Conservation (phyloP, 2,329 filamentous ascomycete genomes). For the Apiospora arundinis region DNA sequence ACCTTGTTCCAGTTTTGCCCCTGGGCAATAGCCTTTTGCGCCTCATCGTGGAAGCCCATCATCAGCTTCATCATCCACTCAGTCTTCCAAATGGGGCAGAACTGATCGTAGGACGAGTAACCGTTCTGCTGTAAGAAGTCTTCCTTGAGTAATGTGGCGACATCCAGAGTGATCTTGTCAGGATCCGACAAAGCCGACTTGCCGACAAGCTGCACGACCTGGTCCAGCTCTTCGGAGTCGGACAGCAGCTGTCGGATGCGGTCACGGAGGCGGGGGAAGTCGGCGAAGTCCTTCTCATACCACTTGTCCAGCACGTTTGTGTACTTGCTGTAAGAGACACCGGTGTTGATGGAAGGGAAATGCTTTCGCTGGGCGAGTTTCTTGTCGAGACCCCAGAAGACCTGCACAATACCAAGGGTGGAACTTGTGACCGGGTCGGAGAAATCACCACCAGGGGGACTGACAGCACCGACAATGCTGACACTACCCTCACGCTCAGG, state of each 20-base stretch:
- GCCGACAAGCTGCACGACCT: conserved; percentile 97
- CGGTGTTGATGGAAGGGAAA: conserved; percentile 98
- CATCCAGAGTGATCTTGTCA: conserved; percentile 97
- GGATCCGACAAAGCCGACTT: conserved; percentile 95
- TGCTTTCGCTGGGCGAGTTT: conserved; percentile 99
- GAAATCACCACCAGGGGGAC: conserved; percentile 97
- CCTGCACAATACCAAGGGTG: conserved; percentile 96
- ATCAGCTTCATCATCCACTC: conserved; percentile 99
- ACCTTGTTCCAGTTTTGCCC: conserved; percentile 94
- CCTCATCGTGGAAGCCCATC: conserved; percentile 97
- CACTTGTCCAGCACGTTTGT: conserved; percentile 85
- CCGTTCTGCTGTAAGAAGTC: conserved; percentile 99
- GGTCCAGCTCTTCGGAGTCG: conserved; percentile 95
- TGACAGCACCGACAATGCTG: conserved; percentile 97
- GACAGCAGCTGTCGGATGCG: conserved; percentile 93
- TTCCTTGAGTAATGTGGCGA: conserved; percentile 92
- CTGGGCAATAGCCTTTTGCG: conserved; percentile 91
- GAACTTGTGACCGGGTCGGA: conserved; percentile 95
- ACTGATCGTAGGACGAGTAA: conserved; percentile 98
- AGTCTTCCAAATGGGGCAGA: conserved; percentile 99
- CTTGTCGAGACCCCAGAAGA: conserved; percentile 99
- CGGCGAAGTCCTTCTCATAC: conserved; percentile 92
- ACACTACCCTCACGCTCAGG: conserved; percentile 90
- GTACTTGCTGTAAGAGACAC: conserved; percentile 96
- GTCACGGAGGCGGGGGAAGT: conserved; percentile 92